These are phyloP conservation scores for Borealophlyctis nickersoniae DNA, from an alignment of 192 early-diverging fungal species.

Conservation along the genomic window DNA sequence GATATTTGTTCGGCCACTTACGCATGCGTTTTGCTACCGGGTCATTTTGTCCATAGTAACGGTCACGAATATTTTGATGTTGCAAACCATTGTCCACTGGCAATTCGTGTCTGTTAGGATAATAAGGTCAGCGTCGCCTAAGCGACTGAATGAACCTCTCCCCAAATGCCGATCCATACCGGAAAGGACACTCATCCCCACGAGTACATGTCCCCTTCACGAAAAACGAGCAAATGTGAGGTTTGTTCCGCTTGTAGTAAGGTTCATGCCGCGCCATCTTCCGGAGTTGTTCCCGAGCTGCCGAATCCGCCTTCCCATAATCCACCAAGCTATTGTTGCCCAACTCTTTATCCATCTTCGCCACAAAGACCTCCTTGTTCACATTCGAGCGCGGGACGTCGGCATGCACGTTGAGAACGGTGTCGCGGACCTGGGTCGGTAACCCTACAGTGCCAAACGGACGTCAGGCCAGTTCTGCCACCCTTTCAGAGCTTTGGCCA, in stretches of 20 bases:
- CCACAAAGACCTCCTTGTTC: slow-evolving; percentile 86
- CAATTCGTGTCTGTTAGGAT: slow-evolving; percentile 67
- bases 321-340: slow-evolving; percentile 60
- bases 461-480: neutral
- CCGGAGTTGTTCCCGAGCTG: slow-evolving; percentile 71
- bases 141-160: slow-evolving; percentile 6
- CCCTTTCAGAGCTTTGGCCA: neutral
- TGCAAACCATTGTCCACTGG: slow-evolving; percentile 78
- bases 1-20: neutral
- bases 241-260: slow-evolving; percentile 85
- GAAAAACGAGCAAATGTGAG: slow-evolving; percentile 95
- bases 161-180: slow-evolving; percentile 24
- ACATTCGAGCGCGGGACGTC: slow-evolving; percentile 78
- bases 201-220: slow-evolving; percentile 90
- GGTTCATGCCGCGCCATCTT: slow-evolving; percentile 82
- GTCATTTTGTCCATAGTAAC: slow-evolving; percentile 93
- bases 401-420: slow-evolving; percentile 71
- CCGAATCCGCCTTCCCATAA: slow-evolving; percentile 67
- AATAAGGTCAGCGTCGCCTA: neutral
- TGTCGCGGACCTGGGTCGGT: slow-evolving; percentile 91
- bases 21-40: slow-evolving; percentile 85
- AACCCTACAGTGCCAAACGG: slow-evolving; percentile 46
- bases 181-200: slow-evolving; percentile 91
- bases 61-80: slow-evolving; percentile 91
- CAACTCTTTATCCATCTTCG: slow-evolving; percentile 65